Conservation (phyloP, 345 rosid species). For the Murraya koenigii region DNA sequence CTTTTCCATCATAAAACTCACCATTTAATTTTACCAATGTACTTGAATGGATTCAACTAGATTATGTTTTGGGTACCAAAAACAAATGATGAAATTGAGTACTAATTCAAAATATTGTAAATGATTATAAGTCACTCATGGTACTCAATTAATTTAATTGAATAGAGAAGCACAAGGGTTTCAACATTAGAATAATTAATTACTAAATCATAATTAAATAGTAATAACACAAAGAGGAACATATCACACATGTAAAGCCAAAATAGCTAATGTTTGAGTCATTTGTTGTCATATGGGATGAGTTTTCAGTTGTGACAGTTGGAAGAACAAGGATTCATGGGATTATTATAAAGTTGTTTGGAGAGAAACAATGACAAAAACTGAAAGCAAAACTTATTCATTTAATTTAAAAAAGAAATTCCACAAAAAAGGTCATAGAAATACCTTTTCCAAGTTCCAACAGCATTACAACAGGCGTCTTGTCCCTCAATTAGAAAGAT, state of each 20-base stretch:
- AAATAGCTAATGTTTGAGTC: neutral
- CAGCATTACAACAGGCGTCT: no score
- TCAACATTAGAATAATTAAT: neutral
- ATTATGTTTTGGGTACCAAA: no score
- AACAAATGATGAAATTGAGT: no score
- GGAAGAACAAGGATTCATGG: neutral
- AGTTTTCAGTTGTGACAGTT: neutral
- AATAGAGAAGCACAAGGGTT: neutral
- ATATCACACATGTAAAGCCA: neutral
- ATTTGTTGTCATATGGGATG: neutral
- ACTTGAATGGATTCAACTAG: no score
- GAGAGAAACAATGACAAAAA: neutral
- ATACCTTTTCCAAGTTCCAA: no score
- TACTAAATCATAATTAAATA: neutral
- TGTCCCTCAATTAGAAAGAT: no score
- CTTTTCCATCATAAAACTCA: no score
- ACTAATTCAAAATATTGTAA: no score
- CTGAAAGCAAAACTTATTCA: no score
- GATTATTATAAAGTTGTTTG: neutral
- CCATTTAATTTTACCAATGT: no score
- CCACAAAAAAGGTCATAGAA: neutral
- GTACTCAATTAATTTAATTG: neutral
- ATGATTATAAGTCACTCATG: no score
- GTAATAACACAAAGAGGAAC: neutral
- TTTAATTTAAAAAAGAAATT: no score